Conservation (phyloP, 306 rosid species). For the Prunus armeniaca region DNA sequence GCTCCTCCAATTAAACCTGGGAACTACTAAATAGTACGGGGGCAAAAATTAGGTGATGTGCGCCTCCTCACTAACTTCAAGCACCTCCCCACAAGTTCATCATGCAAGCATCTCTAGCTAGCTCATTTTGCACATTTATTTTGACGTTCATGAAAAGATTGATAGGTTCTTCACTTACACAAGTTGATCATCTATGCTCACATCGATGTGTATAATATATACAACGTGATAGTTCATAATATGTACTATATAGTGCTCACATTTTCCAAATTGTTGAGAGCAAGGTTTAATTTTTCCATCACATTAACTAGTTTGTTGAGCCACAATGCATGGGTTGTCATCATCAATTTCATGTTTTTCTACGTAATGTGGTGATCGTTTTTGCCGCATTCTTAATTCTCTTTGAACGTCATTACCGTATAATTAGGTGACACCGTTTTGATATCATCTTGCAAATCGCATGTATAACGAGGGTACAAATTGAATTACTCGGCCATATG, state of each 20-base stretch:
- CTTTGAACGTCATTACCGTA: background rate
- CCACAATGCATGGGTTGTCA: conserved; percentile 14
- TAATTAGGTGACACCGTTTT: too few species aligned
- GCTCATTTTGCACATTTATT: background rate
- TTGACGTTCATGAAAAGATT: background rate
- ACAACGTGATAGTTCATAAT: conserved; percentile 12
- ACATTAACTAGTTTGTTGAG: conserved; percentile 23
- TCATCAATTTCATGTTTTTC: conserved; percentile 7
- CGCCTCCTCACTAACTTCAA: conserved; percentile 30
- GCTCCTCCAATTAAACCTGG: conserved; percentile 28
- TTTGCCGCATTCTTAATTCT: too few species aligned
- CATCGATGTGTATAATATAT: conserved; percentile 9
- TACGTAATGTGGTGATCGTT: too few species aligned
- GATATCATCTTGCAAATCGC: too few species aligned
- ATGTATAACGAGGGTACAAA: too few species aligned
- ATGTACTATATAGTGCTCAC: background rate
- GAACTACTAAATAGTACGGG: conserved; percentile 27
- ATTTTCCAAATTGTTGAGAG: conserved; percentile 5
- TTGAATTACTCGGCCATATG: too few species aligned
- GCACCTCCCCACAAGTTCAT: conserved; percentile 22
- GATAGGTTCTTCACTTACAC: background rate
- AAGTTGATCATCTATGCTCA: background rate
- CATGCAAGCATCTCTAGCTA: background rate
- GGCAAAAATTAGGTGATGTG: conserved; percentile 28
- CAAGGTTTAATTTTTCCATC: conserved; percentile 1